A percentile compares a stretch with the other conserved stretches of the same genome.
Conservation (phyloP, 2,329 filamentous ascomycete species). For the Lecanicillium sp. region DNA sequence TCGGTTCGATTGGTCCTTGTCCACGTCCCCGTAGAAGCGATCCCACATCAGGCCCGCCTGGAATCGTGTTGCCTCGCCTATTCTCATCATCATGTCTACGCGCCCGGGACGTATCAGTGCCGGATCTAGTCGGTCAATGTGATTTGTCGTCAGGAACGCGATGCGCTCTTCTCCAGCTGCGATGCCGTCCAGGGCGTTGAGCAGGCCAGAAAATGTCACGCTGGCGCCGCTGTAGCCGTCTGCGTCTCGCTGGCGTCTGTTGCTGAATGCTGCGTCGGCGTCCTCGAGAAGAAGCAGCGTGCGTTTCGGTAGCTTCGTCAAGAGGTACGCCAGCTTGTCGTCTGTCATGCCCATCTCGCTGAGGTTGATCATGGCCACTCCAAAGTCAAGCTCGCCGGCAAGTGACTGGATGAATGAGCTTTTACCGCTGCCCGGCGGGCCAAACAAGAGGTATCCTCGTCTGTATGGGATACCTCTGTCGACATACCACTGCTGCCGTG, state of each 20-base stretch:
- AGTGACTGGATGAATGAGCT: conserved; percentile 95
- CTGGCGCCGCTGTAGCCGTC: conserved; percentile 84
- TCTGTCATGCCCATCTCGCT: conserved; percentile 87
- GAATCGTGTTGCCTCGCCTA: conserved; percentile 79
- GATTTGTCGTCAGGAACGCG: conserved; percentile 90
- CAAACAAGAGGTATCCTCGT: conserved; percentile 81
- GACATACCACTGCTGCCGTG: conserved; percentile 78
- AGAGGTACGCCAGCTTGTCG: conserved; percentile 76
- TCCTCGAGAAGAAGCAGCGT: conserved; percentile 84
- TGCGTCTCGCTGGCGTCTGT: conserved; percentile 66
- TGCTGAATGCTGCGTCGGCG: conserved; percentile 84
- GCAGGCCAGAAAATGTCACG: conserved; percentile 87
- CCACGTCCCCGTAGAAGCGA: conserved; percentile 84
- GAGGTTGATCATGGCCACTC: conserved; percentile 86
- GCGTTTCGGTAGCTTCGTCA: conserved; percentile 77
- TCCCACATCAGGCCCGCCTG: conserved; percentile 89
- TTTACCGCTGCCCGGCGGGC: conserved; percentile 86
- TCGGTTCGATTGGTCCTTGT: conserved; percentile 55
- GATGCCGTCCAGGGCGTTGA: conserved; percentile 85
- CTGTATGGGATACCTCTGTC: conserved; percentile 93
- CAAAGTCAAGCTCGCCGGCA: conserved; percentile 86
- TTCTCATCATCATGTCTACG: conserved; percentile 86
- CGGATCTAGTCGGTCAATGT: conserved; percentile 81
- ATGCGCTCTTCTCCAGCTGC: conserved; percentile 91
- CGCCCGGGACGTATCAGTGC: conserved; percentile 85